Conservation (phyloP, 352 stramenopile genomes). For the Phytopythium cucurbitacearum region DNA sequence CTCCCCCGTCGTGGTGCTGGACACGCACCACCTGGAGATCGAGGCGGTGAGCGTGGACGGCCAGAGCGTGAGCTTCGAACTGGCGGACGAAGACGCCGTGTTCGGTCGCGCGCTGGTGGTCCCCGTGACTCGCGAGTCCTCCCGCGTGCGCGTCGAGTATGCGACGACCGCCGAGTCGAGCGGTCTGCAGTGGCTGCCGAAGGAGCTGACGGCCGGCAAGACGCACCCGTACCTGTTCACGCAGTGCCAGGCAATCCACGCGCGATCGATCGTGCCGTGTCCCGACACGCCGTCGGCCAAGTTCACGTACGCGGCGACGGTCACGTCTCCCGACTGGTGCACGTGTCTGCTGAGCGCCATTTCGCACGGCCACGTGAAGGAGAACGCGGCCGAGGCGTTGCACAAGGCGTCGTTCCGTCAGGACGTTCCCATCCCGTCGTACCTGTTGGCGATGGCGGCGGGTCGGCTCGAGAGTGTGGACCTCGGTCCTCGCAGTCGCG, state of each 20-base stretch:
- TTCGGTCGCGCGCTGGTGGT: conserved; percentile 68
- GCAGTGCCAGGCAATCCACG: conserved; percentile 94
- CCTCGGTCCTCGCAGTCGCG: conserved; percentile 77
- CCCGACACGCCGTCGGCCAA: conserved; percentile 93
- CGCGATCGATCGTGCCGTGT: conserved; percentile 93
- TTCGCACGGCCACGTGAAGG: conserved; percentile 17
- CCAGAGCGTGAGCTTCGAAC: conserved; percentile 53
- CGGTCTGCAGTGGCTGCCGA: conserved; percentile 90
- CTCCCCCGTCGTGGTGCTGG: conserved; percentile 55
- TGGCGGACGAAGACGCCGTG: conserved; percentile 24
- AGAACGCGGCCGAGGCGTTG: conserved; percentile 16
- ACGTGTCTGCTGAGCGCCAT: conserved; percentile 92
- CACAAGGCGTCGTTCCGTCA: conserved; percentile 84
- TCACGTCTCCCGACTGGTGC: conserved; percentile 90
- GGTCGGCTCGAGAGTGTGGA: conserved; percentile 88
- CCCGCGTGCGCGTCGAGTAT: conserved; percentile 78
- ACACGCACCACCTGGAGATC: conserved; percentile 84
- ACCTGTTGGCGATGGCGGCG: conserved; percentile 94
- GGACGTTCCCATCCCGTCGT: conserved; percentile 92
- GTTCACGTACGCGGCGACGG: conserved; percentile 91
- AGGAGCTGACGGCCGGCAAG: conserved; percentile 93
- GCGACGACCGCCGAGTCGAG: conserved; percentile 57
- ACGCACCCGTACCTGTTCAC: conserved; percentile 94
- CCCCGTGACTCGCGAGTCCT: conserved; percentile 33
- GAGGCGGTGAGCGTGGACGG: conserved; percentile 47